Base-by-base conservation (phyloP, 352 stramenopile genomes). In the Heterotrichella gracilis region DNA sequence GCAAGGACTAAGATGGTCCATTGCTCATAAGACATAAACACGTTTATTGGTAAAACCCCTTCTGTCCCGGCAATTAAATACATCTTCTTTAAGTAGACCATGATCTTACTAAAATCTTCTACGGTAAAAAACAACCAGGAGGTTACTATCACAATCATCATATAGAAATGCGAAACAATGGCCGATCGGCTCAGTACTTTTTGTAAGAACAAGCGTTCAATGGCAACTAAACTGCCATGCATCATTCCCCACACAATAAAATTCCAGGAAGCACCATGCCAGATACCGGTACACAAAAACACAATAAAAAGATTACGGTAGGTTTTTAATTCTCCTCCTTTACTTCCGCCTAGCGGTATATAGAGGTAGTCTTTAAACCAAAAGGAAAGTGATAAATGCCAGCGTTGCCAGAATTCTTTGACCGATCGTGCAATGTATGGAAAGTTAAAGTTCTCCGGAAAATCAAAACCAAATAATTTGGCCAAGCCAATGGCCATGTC, bases 371-470 rank as follows among this genome's bases (percentile, higher is more conserved):
- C 32, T 9, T n/a, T 9, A n/a, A 53, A 53, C 9, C 9, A 53
- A 53, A n/a, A 53, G n/a, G 32, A 53, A 53, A 53, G 32, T n/a
- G 32, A 53, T 53, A 53, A 17, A n/a, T 53, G 32, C 32, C 32
- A 53, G 9, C 32, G 9, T 9, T n/a, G 32, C 32, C 32, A 53
- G 32, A 53, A 53, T 53, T 53, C 32, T 53, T 53, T 53, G 9
- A 53, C 32, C 9, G 32, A 53, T 9, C 32, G 32, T n/a, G 32
- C 32, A 9, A 53, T 9, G 32, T 53, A 53, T 17, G 32, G 32
- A n/a, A 53, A 53, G n/a, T 53, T 53, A 53, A 53, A 53, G n/a
- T 53, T 53, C 32, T 53, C 32, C n/a, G 32, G n/a, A 53, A 53
- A 53, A 17, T 53, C 32, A n/a, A 53, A 53, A 53, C 32, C 32